Conservation (phyloP, 192 early-diverging fungal species). For the Irineochytrium annulatum region DNA sequence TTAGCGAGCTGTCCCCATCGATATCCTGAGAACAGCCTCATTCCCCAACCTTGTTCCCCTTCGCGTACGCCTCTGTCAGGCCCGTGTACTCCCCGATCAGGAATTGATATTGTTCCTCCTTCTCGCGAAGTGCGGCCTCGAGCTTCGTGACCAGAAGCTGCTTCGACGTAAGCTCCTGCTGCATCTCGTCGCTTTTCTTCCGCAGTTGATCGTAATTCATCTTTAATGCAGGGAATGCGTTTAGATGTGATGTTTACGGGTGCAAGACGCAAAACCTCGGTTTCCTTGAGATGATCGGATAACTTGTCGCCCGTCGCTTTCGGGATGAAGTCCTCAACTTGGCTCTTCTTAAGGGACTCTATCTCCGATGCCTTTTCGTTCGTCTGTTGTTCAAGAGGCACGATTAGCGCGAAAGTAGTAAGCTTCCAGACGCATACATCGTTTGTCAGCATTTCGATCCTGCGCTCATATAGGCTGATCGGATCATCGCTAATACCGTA, state of each 20-base stretch:
- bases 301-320: slow-evolving; percentile 21
- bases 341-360: slow-evolving; percentile 16
- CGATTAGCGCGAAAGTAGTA: background rate
- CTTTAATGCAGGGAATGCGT: slow-evolving; percentile 3
- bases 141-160: slow-evolving; percentile 16
- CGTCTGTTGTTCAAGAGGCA: background rate
- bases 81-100: slow-evolving; percentile 45
- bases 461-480: slow-evolving; percentile 32
- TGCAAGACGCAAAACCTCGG: slow-evolving; percentile 19
- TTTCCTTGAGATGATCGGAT: slow-evolving; percentile 18
- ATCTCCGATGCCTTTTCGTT: slow-evolving; percentile 20
- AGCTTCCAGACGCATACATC: slow-evolving; percentile 13
- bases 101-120: slow-evolving; percentile 50
- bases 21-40: too few species aligned
- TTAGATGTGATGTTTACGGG: background rate
- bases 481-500: slow-evolving; percentile 36
- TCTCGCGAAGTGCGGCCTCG: slow-evolving; percentile 34
- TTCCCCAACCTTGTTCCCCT: slow-evolving; percentile 3
- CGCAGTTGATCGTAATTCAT: slow-evolving; percentile 22
- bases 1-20: too few species aligned
- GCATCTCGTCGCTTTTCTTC: slow-evolving; percentile 21
- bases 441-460: slow-evolving; percentile 23
- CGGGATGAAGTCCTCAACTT: slow-evolving; percentile 39
- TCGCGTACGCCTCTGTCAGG: slow-evolving; percentile 10
- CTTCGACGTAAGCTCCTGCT: slow-evolving; percentile 30